These are phyloP conservation scores for Kernera saxatilis DNA, from an alignment of 345 rosid species.

Conservation along the genomic window DNA sequence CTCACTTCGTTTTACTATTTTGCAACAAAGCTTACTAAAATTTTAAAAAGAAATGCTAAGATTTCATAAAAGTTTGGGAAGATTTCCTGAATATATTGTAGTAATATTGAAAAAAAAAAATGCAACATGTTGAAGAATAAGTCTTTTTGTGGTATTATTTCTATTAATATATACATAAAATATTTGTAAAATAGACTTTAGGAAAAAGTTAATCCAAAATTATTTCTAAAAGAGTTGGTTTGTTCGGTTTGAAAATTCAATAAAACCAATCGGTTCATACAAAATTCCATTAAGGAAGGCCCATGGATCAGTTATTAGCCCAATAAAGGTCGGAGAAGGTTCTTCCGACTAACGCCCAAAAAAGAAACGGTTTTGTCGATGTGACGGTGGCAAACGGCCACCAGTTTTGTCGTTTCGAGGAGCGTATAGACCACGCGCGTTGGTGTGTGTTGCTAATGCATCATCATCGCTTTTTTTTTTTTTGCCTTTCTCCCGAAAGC, in stretches of 20 bases:
- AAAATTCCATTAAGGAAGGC: conserved; percentile 2
- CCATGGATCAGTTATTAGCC: neutral
- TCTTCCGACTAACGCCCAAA: conserved; percentile 15
- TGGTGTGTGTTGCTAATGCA: neutral
- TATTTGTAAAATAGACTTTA: too few relatives aligned
- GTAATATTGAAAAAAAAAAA: too few relatives aligned
- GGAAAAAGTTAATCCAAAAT: too few relatives aligned
- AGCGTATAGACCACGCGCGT: neutral
- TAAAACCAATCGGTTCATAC: neutral
- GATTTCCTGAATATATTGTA: too few relatives aligned
- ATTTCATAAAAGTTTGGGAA: too few relatives aligned
- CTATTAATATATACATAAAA: too few relatives aligned
- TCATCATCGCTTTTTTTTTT: conserved; percentile 15
- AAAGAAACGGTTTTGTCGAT: conserved; percentile 30
- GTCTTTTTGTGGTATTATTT: too few relatives aligned
- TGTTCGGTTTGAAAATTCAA: neutral
- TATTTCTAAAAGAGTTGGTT: too few relatives aligned
- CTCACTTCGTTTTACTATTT: too few relatives aligned
- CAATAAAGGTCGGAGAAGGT: neutral
- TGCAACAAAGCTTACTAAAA: too few relatives aligned
- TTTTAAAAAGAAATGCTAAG: too few relatives aligned
- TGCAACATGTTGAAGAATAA: too few relatives aligned
- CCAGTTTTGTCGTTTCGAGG: conserved; percentile 32
- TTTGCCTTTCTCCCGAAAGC: conserved; percentile 14
- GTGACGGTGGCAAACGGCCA: conserved; percentile 35